phyloP scores from a whole-genome alignment of 495 filamentous ascomycete genomes.

The Podospora anserina region DNA sequence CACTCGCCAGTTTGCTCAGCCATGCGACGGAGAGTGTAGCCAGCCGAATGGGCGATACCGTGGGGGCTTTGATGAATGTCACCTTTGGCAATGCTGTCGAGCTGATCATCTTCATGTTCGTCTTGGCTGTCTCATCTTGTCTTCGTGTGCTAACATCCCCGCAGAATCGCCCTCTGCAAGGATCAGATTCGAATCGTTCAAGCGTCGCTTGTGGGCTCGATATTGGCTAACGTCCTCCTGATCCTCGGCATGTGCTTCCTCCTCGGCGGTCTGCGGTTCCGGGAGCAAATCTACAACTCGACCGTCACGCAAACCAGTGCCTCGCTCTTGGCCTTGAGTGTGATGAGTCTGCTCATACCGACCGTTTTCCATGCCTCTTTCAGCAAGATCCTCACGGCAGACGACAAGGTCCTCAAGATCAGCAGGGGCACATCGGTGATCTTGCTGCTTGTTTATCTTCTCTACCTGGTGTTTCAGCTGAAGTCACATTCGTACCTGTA shows the following conservation, averaged over 20 bases:
- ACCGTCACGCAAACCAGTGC: constrained; percentile 95
- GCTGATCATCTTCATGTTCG: constrained; percentile 34
- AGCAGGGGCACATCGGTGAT: constrained; percentile 90
- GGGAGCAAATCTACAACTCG: constrained; percentile 93
- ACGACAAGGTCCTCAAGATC: constrained; percentile 69
- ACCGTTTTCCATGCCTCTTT: constrained; percentile 93
- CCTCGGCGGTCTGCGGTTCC: constrained; percentile 79
- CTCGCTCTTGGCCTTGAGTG: constrained; percentile 82
- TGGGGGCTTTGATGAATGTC: constrained; percentile 80
- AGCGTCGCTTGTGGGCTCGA: constrained; percentile 82
- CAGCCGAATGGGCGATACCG: constrained; percentile 69
- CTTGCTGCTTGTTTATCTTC: constrained; percentile 74
- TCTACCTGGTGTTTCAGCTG: constrained; percentile 87
- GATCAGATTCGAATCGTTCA: constrained; percentile 88
- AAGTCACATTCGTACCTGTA: constrained; percentile 92
- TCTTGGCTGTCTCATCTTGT: not conserved
- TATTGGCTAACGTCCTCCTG: constrained; percentile 80
- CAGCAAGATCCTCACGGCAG: constrained; percentile 57
- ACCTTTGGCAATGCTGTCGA: constrained; percentile 86
- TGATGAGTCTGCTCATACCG: constrained; percentile 79
- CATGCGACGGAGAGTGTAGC: constrained; percentile 83
- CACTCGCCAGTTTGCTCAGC: constrained; percentile 73
- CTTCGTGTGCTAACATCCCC: constrained; percentile 22
- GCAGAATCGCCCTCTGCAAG: constrained; percentile 65
- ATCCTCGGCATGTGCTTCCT: constrained; percentile 91